Evolutionary conservation across 495 filamentous ascomycete species (phyloP).

Genomic region (Aspergillus indologenus): DNA sequence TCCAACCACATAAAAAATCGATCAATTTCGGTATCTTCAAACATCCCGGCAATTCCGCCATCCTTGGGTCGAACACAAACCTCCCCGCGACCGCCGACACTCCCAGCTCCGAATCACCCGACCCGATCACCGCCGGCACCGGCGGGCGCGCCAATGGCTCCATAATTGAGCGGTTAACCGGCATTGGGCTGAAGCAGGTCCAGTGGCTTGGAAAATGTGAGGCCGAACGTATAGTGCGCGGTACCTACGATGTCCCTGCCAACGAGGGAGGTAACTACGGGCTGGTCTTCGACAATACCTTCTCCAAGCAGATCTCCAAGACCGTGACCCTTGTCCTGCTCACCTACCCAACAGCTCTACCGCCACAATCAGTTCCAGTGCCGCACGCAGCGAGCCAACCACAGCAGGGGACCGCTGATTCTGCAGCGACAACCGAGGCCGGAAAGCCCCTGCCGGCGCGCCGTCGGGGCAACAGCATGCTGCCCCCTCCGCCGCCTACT

Average conservation of each 20-base stretch:
- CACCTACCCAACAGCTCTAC: constrained; percentile 81
- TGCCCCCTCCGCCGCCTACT: constrained; percentile 27
- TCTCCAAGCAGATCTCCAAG: constrained; percentile 93
- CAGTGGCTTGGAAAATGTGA: constrained; percentile 94
- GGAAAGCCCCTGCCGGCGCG: constrained; percentile 29
- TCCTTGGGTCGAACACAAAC: constrained; percentile 46
- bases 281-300: constrained; percentile 97
- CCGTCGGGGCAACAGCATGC: constrained; percentile 34
- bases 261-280: constrained; percentile 89
- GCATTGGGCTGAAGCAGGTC: constrained; percentile 79
- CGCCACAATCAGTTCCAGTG: constrained; percentile 74
- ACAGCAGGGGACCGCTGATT: constrained; percentile 24
- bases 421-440: constrained; percentile 25
- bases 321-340: constrained; percentile 90
- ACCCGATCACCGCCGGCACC: constrained; percentile 37
- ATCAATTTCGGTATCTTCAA: constrained; percentile 98
- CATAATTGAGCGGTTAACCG: constrained; percentile 75
- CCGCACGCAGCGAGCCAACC: constrained; percentile 51
- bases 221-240: constrained; percentile 91
- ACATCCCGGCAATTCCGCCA: constrained; percentile 70
- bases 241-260: constrained; percentile 72
- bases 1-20: constrained; percentile 95
- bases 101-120: constrained; percentile 41
- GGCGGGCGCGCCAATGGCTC: constrained; percentile 44
- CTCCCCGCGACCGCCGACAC: constrained; percentile 38